Base-by-base conservation (phyloP, 2,329 filamentous ascomycete genomes). In the Aspergillus melleus region DNA sequence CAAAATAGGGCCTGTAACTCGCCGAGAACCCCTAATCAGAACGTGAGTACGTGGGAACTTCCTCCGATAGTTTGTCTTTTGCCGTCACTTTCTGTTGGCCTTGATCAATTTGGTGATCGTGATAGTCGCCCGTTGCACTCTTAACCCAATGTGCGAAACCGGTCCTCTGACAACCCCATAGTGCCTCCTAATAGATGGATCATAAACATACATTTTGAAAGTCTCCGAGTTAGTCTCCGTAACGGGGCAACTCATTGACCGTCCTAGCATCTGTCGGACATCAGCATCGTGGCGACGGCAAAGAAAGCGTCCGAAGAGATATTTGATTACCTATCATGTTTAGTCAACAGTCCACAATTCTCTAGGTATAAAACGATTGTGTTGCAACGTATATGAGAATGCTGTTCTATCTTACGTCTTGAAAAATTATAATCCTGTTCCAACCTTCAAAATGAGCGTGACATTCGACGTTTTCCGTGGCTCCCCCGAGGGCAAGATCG, bases 381-480 rank as follows among this genome's bases (percentile, higher is more conserved):
- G 12, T 39, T 14, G 32, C 22, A 11, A 39, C 2, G 11, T 14
- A 10, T 12, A 5, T 39, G 12, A 14, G 12, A 12, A 39, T 39
- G 32, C 5, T 12, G 32, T 32, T 32, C 30, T 9, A 11, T 32
- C 30, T 8, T 32, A 22, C 22, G 22, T 6, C 9, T 11, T 32
- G 30, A 10, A 14, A 1, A 39, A 5, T 12, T 39, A 10, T 39
- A 12, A 12, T 16, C 14, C 10, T 12, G 8, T 32, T 32, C 14
- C 36, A 11, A 2, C 10, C 2, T 39, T 16, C 14, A 22, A 47
- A 0, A 47, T 47, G 44, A 47, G 44, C 19, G 20, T 47, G 44
- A 59, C 60, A 39, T 66, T 60, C 46, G 59, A 60, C 32, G 50
- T 65, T 22, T 67, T 65, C 57, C 62, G 59, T 42, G 66, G 64